Evolutionary conservation across 1,284 basidiomycete genomes (phyloP).

Genomic region (Erythrobasidium hasegawianum): DNA sequence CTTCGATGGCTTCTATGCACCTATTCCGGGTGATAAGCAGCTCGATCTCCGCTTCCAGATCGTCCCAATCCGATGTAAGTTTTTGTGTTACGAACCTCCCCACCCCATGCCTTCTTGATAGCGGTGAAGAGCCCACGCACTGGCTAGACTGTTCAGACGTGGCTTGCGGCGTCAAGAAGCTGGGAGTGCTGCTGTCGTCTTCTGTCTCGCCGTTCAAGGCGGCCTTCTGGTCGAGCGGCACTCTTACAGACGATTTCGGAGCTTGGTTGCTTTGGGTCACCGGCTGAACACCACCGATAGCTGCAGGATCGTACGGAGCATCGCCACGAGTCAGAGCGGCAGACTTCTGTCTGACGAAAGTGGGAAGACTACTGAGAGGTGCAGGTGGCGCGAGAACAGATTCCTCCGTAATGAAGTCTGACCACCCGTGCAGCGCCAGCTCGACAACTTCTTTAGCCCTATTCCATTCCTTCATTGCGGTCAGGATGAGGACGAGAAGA

Average conservation of each 20-base stretch:
- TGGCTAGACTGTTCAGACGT: neutral
- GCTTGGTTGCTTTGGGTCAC: neutral
- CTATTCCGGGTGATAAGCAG: slow-evolving; percentile 82
- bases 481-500: slow-evolving; percentile 75
- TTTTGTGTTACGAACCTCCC: neutral
- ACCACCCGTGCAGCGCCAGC: slow-evolving; percentile 57
- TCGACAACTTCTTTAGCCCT: slow-evolving; percentile 75
- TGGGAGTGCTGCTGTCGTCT: neutral
- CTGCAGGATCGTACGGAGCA: slow-evolving; percentile 31
- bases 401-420: slow-evolving; percentile 38
- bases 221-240: neutral
- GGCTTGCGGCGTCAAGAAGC: neutral
- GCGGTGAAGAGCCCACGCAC: neutral
- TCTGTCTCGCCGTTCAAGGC: slow-evolving; percentile 19
- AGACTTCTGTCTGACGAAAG: neutral
- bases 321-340: slow-evolving; percentile 6
- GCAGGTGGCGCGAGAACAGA: neutral
- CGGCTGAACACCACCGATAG: slow-evolving; percentile 1
- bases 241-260: too few relatives aligned
- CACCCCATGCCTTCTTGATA: neutral
- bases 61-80: slow-evolving; percentile 28
- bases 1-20: slow-evolving; percentile 77
- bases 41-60: slow-evolving; percentile 73
- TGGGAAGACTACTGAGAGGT: neutral
- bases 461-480: slow-evolving; percentile 73